Evolutionary conservation across 768 basidiomycete species (phyloP), one percentile per base, ranked within the genome.

Genomic region (Mycena amicta): DNA sequence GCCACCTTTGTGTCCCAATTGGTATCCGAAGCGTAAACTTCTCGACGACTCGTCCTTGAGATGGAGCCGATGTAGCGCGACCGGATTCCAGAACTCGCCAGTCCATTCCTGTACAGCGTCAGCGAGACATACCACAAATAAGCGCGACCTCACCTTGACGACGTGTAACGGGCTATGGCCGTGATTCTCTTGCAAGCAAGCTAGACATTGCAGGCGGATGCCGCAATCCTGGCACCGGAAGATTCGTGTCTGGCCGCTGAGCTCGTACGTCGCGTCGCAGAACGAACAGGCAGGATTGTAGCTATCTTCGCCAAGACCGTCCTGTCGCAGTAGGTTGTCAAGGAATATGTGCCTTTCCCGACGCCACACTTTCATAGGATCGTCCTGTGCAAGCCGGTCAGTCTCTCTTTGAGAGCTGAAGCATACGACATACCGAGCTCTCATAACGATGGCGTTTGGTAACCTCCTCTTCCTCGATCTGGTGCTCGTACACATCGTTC

Each of bases 371-470:
- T 30, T 28, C 45, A 53, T 49, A 1, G 57, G 45, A 8, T 53
- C 52, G 28, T 59, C 52, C 52, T 41, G n/a, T n/a, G n/a, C n/a
- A n/a, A n/a, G n/a, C n/a, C n/a, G n/a, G 41, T 11, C 20, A 22
- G 11, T 43, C 11, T 22, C 11, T 6, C 13, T 20, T 12, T 22
- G 6, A 43, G 13, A 43, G 20, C 20, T n/a, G n/a, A 43, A 13
- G 13, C 41, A 22, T 43, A 12, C 11, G 41, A 43, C 41, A 20
- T 6, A 43, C 41, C 41, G 41, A 43, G 41, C 20, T 43, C 41
- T 13, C 41, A 22, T 43, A 43, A 12, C 41, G 11, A 12, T 12
- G 11, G 41, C 41, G 41, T 22, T 43, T 43, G 20, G 12, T 11
- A 20, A 6, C 20, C 41, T 43, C 20, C 12, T 43, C 41, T 22